Evolutionary conservation across 2,329 filamentous ascomycete genomes (phyloP).

Genomic region (Phoma sp.): DNA sequence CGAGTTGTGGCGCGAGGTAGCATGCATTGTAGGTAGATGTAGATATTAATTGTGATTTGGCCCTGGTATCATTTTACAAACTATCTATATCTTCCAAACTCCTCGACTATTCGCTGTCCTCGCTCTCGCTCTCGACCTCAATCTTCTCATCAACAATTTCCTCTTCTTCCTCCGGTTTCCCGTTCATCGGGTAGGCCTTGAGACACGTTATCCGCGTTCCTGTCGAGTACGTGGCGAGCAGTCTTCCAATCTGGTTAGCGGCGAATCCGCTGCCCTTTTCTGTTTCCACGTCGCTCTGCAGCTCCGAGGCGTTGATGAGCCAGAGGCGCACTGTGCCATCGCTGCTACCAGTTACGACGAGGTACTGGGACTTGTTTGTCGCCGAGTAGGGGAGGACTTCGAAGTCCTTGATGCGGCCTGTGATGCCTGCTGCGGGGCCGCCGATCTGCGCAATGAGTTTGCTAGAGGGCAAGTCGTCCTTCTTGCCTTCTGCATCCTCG

Average conservation of each 20-base stretch:
- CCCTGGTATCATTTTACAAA: slow-evolving; percentile 23
- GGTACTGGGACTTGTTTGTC: slow-evolving; percentile 50
- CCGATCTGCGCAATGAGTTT: slow-evolving; percentile 76
- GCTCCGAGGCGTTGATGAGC: slow-evolving; percentile 56
- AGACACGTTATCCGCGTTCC: slow-evolving; percentile 89
- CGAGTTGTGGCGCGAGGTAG: background rate
- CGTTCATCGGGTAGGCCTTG: slow-evolving; percentile 82
- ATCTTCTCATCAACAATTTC: slow-evolving; percentile 26
- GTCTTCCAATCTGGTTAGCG: slow-evolving; percentile 63
- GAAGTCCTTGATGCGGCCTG: slow-evolving; percentile 87
- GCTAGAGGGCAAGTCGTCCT: slow-evolving; percentile 63
- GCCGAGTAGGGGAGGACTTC: slow-evolving; percentile 62
- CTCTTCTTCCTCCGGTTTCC: slow-evolving; percentile 37
- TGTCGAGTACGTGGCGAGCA: slow-evolving; percentile 82
- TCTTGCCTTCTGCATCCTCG: slow-evolving; percentile 37
- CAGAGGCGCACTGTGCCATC: slow-evolving; percentile 86
- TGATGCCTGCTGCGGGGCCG: slow-evolving; percentile 71
- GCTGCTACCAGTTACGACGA: slow-evolving; percentile 78
- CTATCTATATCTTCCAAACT: background rate
- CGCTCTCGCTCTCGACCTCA: slow-evolving; percentile 25
- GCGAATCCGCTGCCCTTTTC: slow-evolving; percentile 32
- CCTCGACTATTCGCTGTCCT: slow-evolving; percentile 28
- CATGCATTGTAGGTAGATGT: background rate
- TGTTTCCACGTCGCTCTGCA: slow-evolving; percentile 22
- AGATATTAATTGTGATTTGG: background rate